Base-by-base conservation (phyloP, 495 filamentous ascomycete genomes). In the Neurospora africana region DNA sequence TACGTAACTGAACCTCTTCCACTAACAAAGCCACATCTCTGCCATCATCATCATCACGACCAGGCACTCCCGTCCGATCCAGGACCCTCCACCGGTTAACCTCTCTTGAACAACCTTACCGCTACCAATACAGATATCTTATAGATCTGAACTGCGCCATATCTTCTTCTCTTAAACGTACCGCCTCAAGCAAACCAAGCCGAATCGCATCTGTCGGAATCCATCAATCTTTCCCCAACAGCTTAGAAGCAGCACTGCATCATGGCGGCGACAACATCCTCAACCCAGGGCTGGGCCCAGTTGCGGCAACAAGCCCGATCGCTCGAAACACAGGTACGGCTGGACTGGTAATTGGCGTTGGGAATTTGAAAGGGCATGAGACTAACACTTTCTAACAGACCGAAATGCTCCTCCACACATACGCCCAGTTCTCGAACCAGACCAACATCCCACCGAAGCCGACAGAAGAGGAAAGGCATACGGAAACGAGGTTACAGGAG, bases 231-330 rank as follows among this genome's bases (percentile, higher is more conserved):
- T 65, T 19, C 15, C 15, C 53, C 53, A 65, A 35, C 17, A 65
- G 27, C 6, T 65, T 65, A 5, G 15, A 3, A 65, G 27, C 53
- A 65, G 53, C 27, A 65, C 27, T 65, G 19, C 27, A 65, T 72
- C 53, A 95, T 95, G 93, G 87, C 92, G 39, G 86, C 89, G 68
- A 65, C 53, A 65, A 83, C 92, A 68, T 91, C 92, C 33, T 88
- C 92, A 74, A 91, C 81, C 58, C 80, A 90, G 71, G 94, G 93
- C 79, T 99, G 95, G 95, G 90, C 93, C 74, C 95, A 98, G 83
- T 89, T 99, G 70, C 91, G 95, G 75, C 93, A 97, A 82, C 95
- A 98, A 81, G 92, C 94, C 69, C 87, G 96, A 75, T 88, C 90
- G 27, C 85, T 98, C 73, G 96, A 99, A 81, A 93, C 92, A 72